A percentile compares a stretch with the other conserved stretches of the same genome.
These are phyloP conservation scores for Tetrahymena malaccensis DNA, from an alignment of 73 alveolate species.

Conservation along the genomic window DNA sequence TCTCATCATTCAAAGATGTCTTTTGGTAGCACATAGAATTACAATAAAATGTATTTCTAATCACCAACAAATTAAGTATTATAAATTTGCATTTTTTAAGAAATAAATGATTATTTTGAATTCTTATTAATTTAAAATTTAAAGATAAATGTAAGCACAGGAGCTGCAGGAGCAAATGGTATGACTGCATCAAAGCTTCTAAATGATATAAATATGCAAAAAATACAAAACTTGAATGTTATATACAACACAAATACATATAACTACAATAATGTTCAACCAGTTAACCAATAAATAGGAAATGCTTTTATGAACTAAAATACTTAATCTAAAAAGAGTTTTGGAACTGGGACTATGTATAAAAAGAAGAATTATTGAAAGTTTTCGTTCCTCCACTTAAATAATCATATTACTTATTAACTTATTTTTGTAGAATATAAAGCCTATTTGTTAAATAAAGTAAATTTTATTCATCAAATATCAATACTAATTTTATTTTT, in stretches of 20 bases:
- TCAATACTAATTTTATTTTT: too few species aligned
- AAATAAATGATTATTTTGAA: neutral
- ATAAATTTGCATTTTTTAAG: neutral
- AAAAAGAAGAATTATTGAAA: neutral
- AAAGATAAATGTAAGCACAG: neutral
- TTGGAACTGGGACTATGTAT: neutral
- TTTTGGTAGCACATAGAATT: neutral
- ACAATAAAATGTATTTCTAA: neutral
- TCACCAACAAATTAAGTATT: neutral
- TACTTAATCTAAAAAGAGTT: neutral
- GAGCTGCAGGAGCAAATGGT: neutral
- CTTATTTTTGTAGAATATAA: neutral
- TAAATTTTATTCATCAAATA: neutral
- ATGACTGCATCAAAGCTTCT: neutral
- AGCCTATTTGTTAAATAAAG: neutral
- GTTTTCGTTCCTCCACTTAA: neutral
- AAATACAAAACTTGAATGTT: neutral
- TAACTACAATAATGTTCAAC: neutral
- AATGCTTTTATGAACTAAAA: neutral
- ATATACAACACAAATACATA: neutral
- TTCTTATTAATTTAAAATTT: neutral
- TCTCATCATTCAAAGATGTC: neutral
- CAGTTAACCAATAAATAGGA: neutral
- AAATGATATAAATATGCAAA: neutral
- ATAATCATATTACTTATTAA: neutral